phyloP scores from a whole-genome alignment of 2,329 filamentous ascomycete species.

The Calonectria pseudoreteaudii region DNA sequence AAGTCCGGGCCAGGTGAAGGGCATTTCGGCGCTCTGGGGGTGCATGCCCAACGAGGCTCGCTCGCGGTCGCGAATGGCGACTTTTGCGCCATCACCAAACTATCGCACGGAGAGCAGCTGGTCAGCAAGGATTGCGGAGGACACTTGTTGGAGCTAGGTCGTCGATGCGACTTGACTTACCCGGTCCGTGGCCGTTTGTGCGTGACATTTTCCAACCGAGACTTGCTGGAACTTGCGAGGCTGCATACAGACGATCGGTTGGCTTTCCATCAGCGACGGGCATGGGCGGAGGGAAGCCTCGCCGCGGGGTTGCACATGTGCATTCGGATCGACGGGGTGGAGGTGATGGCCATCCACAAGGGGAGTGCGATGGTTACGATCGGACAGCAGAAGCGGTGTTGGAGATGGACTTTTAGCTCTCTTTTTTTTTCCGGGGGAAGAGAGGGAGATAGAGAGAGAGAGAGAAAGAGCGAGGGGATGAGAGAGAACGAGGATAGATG shows the following conservation, averaged over 20 bases:
- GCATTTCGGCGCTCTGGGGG: slow-evolving; percentile 37
- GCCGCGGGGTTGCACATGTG: slow-evolving; percentile 31
- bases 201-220: slow-evolving; percentile 51
- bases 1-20: slow-evolving; percentile 45
- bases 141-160: background rate
- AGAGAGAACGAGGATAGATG: background rate
- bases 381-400: background rate
- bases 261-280: slow-evolving; percentile 42
- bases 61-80: slow-evolving; percentile 51
- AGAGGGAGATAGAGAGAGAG: background rate
- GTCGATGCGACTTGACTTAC: slow-evolving; percentile 40
- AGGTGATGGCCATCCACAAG: slow-evolving; percentile 18
- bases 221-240: slow-evolving; percentile 41
- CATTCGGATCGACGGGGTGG: slow-evolving; percentile 28
- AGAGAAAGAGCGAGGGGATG: background rate
- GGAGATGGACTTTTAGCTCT: background rate
- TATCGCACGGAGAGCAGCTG: slow-evolving; percentile 31
- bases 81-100: slow-evolving; percentile 52
- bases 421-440: background rate
- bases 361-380: slow-evolving; percentile 15
- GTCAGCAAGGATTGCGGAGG: slow-evolving; percentile 10
- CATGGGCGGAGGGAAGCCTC: slow-evolving; percentile 34
- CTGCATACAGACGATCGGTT: slow-evolving; percentile 24
- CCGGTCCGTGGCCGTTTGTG: slow-evolving; percentile 52
- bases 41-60: slow-evolving; percentile 40